Conservation (phyloP, 306 rosid genomes). For the Canavalia gladiata region DNA sequence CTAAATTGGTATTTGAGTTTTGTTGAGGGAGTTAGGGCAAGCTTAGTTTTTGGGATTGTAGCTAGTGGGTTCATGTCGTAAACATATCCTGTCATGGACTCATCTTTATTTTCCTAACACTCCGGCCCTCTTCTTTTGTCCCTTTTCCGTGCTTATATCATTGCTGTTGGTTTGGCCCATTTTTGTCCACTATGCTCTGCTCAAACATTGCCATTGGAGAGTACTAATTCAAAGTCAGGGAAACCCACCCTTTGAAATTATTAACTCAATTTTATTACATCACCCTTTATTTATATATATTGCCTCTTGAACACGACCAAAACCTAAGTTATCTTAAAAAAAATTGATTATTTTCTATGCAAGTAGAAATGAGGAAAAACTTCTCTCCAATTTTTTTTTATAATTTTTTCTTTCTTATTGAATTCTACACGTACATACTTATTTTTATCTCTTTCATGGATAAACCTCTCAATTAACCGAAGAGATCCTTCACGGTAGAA, state of each 20-base stretch:
- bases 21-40: neutral
- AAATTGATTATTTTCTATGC: neutral
- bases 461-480: too few species aligned
- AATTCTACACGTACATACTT: too few species aligned
- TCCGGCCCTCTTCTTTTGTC: neutral
- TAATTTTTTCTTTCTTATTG: too few species aligned
- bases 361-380: neutral
- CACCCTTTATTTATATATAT: slow-evolving; percentile 4
- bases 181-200: neutral
- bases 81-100: neutral
- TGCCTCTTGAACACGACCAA: neutral
- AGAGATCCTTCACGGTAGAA: too few species aligned
- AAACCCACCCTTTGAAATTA: slow-evolving; percentile 1
- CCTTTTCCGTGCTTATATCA: slow-evolving; percentile 7
- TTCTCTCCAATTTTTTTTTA: too few species aligned
- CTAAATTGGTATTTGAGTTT: neutral
- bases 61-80: neutral
- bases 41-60: neutral
- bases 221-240: neutral
- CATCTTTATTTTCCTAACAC: neutral
- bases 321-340: slow-evolving; percentile 14
- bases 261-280: neutral
- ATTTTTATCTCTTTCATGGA: too few species aligned
- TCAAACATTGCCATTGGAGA: neutral
- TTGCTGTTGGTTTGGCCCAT: neutral